These are phyloP conservation scores for Scheffersomyces ergatensis DNA, from an alignment of 805 yeast genomes.

Conservation along the genomic window DNA sequence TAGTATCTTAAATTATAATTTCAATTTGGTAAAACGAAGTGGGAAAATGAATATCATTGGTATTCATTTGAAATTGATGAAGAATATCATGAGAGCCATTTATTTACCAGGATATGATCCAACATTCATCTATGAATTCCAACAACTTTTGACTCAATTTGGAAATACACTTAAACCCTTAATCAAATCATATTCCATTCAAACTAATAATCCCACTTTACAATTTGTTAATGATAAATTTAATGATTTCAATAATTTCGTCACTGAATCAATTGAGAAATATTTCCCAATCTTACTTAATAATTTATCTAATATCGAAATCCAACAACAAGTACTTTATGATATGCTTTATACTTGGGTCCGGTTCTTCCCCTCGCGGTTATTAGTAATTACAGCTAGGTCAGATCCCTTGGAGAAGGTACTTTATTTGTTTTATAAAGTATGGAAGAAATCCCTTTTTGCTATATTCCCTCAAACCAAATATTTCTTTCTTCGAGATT, in stretches of 20 bases:
- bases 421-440: slow-evolving; percentile 29
- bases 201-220: slow-evolving; percentile 6
- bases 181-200: slow-evolving; percentile 3
- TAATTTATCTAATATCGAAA: slow-evolving; percentile 20
- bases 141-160: slow-evolving; percentile 20
- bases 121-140: slow-evolving; percentile 26
- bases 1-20: slow-evolving; percentile 28
- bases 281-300: slow-evolving; percentile 25
- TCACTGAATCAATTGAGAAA: slow-evolving; percentile 19
- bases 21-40: slow-evolving; percentile 12
- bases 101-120: slow-evolving; percentile 37
- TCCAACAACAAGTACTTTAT: slow-evolving; percentile 32
- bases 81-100: slow-evolving; percentile 29
- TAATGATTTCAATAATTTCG: slow-evolving; percentile 20
- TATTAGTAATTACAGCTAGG: slow-evolving; percentile 17
- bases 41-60: slow-evolving; percentile 19
- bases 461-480: slow-evolving; percentile 40
- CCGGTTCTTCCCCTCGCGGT: slow-evolving; percentile 26
- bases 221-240: slow-evolving; percentile 18
- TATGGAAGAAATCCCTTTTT: slow-evolving; percentile 30
- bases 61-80: slow-evolving; percentile 31
- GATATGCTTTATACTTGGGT: slow-evolving; percentile 36
- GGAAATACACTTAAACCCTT: slow-evolving; percentile 11
- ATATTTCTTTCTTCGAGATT: slow-evolving; percentile 37
- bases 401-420: slow-evolving; percentile 31